Conservation (phyloP, 2,329 filamentous ascomycete species). For the Aspergillus ochraceus region DNA sequence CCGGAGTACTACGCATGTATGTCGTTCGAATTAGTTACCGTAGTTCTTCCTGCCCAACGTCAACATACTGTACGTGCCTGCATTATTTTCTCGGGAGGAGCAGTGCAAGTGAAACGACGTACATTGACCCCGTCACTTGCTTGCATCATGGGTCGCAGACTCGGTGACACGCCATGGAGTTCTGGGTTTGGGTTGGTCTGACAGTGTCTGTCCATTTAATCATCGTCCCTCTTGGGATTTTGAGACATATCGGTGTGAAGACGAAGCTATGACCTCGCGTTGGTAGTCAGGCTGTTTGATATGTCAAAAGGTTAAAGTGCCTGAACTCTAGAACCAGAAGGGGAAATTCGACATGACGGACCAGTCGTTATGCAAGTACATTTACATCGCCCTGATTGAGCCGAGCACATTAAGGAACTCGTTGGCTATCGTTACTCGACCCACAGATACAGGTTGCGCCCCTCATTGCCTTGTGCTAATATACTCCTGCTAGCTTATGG, state of each 20-base stretch:
- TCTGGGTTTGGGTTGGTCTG: not conserved
- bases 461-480: too few relatives aligned
- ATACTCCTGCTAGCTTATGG: too few relatives aligned
- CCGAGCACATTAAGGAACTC: not conserved
- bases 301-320: not conserved
- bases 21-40: not conserved
- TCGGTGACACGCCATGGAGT: not conserved
- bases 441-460: not conserved
- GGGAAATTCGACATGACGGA: not conserved
- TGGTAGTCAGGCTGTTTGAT: not conserved
- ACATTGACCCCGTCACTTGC: not conserved
- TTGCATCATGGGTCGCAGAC: not conserved
- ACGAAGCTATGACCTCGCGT: not conserved
- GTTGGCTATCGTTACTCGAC: not conserved
- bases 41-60: not conserved
- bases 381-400: not conserved
- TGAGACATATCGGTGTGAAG: not conserved
- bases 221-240: not conserved
- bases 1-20: not conserved
- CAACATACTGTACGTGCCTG: not conserved
- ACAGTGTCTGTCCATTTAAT: not conserved
- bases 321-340: not conserved
- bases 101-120: not conserved
- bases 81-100: not conserved
- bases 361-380: not conserved